These are phyloP conservation scores for Pseudogymnoascus sp. DNA, from an alignment of 2,329 filamentous ascomycete species.

Conservation along the genomic window DNA sequence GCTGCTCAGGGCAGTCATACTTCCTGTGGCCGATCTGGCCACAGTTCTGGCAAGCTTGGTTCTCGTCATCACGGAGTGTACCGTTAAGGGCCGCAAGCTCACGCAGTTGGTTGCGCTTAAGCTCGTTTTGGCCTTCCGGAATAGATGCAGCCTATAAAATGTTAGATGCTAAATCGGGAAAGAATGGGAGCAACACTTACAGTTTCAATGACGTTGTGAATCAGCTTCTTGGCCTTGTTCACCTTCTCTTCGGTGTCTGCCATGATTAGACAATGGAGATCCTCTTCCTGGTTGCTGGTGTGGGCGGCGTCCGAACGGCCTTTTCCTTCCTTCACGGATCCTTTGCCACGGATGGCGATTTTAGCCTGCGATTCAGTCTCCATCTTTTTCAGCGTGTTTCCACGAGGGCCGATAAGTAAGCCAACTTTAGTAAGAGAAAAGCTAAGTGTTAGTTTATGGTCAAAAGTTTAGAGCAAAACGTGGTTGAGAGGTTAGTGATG, in stretches of 20 bases:
- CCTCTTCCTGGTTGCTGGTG: conserved; percentile 99
- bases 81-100: conserved; percentile 97
- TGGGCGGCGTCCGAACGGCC: conserved; percentile 97
- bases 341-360: conserved; percentile 98
- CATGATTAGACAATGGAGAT: conserved; percentile 98
- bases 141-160: conserved; percentile 79
- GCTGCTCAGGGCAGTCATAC: conserved; percentile 95
- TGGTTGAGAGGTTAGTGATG: conserved; percentile 30
- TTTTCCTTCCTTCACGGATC: conserved; percentile 99
- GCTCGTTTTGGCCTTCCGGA: conserved; percentile 95
- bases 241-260: conserved; percentile 99
- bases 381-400: conserved; percentile 99
- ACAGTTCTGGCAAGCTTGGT: conserved; percentile 98
- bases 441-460: conserved; percentile 79
- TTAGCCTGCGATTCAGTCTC: conserved; percentile 94
- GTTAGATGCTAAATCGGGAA: conserved; percentile 24
- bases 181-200: conserved; percentile 44
- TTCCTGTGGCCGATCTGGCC: conserved; percentile 98
- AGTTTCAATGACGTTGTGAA: conserved; percentile 98
- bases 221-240: conserved; percentile 96
- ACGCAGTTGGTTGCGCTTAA: conserved; percentile 96
- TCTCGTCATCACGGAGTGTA: conserved; percentile 97
- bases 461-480: conserved; percentile 29
- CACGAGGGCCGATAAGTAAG: conserved; percentile 99
- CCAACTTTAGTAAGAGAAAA: conserved; percentile 87